These are phyloP conservation scores for Metarhizium brunneum DNA, from an alignment of 2,329 filamentous ascomycete species.

Conservation along the genomic window DNA sequence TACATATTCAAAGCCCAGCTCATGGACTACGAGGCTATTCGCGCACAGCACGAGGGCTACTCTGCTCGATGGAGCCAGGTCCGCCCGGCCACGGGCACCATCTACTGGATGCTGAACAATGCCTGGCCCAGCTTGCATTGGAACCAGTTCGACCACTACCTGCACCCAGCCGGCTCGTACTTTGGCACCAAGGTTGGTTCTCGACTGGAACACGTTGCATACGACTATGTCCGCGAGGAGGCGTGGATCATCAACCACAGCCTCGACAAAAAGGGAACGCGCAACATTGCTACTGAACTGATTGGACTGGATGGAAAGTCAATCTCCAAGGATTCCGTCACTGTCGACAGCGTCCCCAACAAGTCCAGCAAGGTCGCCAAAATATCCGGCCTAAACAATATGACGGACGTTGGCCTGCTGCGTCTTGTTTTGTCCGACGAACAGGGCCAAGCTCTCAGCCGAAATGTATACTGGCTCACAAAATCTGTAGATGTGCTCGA, in stretches of 20 bases:
- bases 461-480: constrained; percentile 53
- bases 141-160: constrained; percentile 56
- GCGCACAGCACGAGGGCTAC: constrained; percentile 50
- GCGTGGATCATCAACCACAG: constrained; percentile 49
- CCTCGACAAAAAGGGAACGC: constrained; percentile 24
- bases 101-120: constrained; percentile 61
- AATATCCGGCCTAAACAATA: constrained; percentile 15
- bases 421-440: constrained; percentile 35
- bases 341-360: constrained; percentile 32
- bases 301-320: constrained; percentile 36
- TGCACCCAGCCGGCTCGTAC: constrained; percentile 47
- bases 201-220: constrained; percentile 43
- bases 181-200: constrained; percentile 47
- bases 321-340: constrained; percentile 24
- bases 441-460: constrained; percentile 29
- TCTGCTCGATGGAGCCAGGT: constrained; percentile 37
- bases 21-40: constrained; percentile 54
- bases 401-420: constrained; percentile 38
- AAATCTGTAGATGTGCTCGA: constrained; percentile 36
- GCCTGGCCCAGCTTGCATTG: constrained; percentile 58
- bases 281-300: constrained; percentile 39
- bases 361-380: constrained; percentile 22
- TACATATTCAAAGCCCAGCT: constrained; percentile 53
- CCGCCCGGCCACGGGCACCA: constrained; percentile 47
- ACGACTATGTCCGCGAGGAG: constrained; percentile 36